A percentile compares a stretch with the other conserved stretches of the same genome.
These are phyloP conservation scores for Leccinum proliferum DNA, from an alignment of 1,284 basidiomycete genomes.

Conservation along the genomic window DNA sequence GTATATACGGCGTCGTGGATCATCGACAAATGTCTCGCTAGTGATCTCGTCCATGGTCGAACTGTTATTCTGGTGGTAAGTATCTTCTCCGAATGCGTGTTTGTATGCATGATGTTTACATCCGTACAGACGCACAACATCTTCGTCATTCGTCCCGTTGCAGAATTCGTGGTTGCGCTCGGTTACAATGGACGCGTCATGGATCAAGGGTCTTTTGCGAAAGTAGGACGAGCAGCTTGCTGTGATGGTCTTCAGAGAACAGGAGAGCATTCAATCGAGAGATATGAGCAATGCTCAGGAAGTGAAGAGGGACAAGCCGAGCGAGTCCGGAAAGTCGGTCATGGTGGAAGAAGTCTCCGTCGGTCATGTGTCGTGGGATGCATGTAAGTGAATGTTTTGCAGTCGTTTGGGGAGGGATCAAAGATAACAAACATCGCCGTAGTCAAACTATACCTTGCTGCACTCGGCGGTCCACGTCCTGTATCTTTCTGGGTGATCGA, in stretches of 20 bases:
- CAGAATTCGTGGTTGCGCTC: neutral
- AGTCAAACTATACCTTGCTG: slow-evolving; percentile 2
- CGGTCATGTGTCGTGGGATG: slow-evolving; percentile 1
- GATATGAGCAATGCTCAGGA: neutral
- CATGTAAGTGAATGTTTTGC: neutral
- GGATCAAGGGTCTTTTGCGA: neutral
- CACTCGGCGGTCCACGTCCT: neutral
- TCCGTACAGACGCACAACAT: neutral
- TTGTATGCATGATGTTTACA: neutral
- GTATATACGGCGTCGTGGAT: slow-evolving; percentile 1
- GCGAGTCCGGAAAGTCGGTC: neutral
- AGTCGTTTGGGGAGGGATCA: neutral
- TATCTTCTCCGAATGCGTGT: neutral
- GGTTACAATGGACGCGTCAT: neutral
- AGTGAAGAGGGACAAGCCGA: neutral
- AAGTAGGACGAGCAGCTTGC: neutral
- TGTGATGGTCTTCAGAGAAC: neutral
- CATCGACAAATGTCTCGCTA: neutral
- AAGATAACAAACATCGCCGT: neutral
- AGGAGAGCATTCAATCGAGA: neutral
- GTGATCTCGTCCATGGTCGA: neutral
- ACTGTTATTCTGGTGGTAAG: slow-evolving; percentile 1
- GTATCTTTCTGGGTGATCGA: neutral
- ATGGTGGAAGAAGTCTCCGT: neutral
- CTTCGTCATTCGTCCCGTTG: neutral